These are phyloP conservation scores for Pseudophaeomoniella oleicola DNA, from an alignment of 2,329 filamentous ascomycete genomes.

Conservation along the genomic window DNA sequence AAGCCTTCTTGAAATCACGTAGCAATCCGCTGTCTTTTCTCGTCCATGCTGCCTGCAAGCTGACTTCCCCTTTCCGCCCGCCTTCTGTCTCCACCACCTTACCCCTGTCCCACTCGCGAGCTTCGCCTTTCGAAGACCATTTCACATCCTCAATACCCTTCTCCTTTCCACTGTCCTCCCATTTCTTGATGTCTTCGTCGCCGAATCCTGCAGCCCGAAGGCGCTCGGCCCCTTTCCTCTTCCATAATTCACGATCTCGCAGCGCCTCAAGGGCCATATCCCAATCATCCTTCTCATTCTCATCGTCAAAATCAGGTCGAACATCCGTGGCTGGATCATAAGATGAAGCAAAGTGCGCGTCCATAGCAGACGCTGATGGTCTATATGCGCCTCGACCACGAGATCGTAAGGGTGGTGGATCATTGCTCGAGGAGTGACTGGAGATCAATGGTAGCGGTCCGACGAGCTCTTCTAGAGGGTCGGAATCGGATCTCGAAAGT, in stretches of 20 bases:
- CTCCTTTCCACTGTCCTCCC: constrained; percentile 49
- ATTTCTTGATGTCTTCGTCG: constrained; percentile 57
- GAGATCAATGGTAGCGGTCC: constrained; percentile 48
- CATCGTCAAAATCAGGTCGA: constrained; percentile 24
- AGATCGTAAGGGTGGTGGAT: constrained; percentile 29
- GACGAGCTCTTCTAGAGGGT: constrained; percentile 61
- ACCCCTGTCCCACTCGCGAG: constrained; percentile 52
- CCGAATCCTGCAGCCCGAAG: constrained; percentile 66
- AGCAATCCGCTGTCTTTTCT: not conserved
- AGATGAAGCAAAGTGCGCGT: constrained; percentile 59
- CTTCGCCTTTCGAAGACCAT: constrained; percentile 58
- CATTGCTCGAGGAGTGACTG: constrained; percentile 17
- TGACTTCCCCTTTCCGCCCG: not conserved
- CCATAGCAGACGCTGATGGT: constrained; percentile 51
- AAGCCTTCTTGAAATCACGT: constrained; percentile 1
- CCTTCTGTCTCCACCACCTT: constrained; percentile 24
- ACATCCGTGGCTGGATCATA: constrained; percentile 40
- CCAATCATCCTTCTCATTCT: constrained; percentile 56
- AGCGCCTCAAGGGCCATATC: constrained; percentile 64
- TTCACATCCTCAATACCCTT: constrained; percentile 51
- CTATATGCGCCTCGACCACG: constrained; percentile 56
- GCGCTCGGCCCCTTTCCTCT: constrained; percentile 58
- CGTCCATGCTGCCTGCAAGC: constrained; percentile 1
- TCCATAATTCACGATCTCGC: constrained; percentile 66
- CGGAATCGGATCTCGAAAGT: constrained; percentile 33